Conservation (phyloP, 345 rosid genomes). For the Acer negundo region DNA sequence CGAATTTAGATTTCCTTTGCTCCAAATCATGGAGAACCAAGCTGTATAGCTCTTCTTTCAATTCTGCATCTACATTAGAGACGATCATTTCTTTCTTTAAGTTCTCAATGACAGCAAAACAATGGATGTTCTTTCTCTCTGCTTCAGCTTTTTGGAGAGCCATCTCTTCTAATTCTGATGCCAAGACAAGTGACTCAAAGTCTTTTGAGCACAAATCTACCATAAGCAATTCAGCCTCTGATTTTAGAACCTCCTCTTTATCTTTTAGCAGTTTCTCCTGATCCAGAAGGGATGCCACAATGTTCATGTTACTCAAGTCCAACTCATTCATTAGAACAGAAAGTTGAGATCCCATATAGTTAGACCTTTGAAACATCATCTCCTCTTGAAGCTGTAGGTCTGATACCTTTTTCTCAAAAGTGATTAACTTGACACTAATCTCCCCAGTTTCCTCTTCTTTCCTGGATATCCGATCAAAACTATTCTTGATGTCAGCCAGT, state of each 20-base stretch:
- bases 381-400: conserved; percentile 83
- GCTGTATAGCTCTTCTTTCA: conserved; percentile 41
- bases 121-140: conserved; percentile 35
- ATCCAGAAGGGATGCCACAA: conserved; percentile 51
- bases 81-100: conserved; percentile 49
- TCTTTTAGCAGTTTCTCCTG: conserved; percentile 56
- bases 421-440: conserved; percentile 55
- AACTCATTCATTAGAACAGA: conserved; percentile 72
- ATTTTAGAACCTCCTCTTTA: conserved; percentile 43
- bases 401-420: conserved; percentile 67
- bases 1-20: conserved; percentile 41
- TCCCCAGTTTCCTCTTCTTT: conserved; percentile 80
- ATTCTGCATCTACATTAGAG: conserved; percentile 49
- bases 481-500: conserved; percentile 76
- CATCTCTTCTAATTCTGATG: conserved; percentile 51
- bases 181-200: conserved; percentile 65
- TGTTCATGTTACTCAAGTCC: conserved; percentile 54
- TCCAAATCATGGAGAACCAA: conserved; percentile 51
- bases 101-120: conserved; percentile 45
- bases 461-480: conserved; percentile 71
- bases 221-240: conserved; percentile 54
- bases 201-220: conserved; percentile 60
- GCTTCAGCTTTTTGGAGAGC: conserved; percentile 34
- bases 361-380: conserved; percentile 82
- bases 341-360: conserved; percentile 79